Conservation (phyloP, 2,329 filamentous ascomycete species). For the Aspergillus jensenii region DNA sequence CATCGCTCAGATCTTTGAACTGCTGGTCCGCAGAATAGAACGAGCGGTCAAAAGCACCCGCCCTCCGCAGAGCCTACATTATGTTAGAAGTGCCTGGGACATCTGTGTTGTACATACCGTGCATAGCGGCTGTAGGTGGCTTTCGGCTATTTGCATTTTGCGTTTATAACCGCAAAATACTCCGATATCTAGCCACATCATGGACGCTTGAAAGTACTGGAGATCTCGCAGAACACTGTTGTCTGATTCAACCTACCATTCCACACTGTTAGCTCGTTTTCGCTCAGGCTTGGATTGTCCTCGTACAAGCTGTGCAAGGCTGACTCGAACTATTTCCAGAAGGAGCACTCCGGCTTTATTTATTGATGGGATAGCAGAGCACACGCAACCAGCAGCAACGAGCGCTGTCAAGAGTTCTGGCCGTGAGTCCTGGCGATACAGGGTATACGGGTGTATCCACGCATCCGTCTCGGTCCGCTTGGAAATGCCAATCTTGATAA, state of each 20-base stretch:
- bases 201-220: constrained; percentile 8
- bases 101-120: background rate
- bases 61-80: background rate
- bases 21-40: background rate
- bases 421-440: background rate
- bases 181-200: constrained; percentile 10
- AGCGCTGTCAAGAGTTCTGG: constrained; percentile 2
- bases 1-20: background rate
- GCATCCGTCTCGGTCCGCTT: constrained; percentile 7
- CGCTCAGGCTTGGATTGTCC: background rate
- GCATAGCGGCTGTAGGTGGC: constrained; percentile 5
- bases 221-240: constrained; percentile 7
- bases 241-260: constrained; percentile 2
- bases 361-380: constrained; percentile 1
- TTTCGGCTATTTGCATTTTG: constrained; percentile 9
- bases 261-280: background rate
- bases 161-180: constrained; percentile 7
- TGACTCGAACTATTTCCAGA: constrained; percentile 4
- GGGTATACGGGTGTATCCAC: constrained; percentile 9
- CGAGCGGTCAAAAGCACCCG: constrained; percentile 2
- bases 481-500: constrained; percentile 7
- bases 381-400: constrained; percentile 5
- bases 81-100: background rate
- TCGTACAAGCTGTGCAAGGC: constrained; percentile 5
- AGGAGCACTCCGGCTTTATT: constrained; percentile 7